Evolutionary conservation across 768 basidiomycete genomes (phyloP), one percentile per base, ranked within the genome.

Genomic region (Amanita polypyramis): DNA sequence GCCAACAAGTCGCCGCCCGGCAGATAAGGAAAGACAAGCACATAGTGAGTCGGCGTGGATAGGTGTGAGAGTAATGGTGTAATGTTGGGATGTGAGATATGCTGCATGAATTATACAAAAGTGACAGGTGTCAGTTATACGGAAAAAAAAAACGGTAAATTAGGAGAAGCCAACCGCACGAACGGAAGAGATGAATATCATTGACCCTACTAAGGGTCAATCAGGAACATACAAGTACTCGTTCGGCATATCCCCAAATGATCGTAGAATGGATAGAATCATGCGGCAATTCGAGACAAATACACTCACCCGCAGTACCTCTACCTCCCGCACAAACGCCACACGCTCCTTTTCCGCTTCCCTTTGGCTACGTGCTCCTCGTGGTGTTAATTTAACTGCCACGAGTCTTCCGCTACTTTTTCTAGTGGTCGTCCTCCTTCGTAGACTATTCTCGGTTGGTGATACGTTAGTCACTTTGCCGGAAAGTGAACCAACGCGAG

Each of bases 1-100:
- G 82, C 78, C 51, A 93, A 79, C 11, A 93, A 72, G 62, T 95
- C 91, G 2, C 90, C 90, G 5, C 90, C 90, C 0, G 72, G 66
- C 2, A 89, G 62, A 56, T 80, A 79, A 20, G 88, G 87, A 4
- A 95, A 70, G 1, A 89, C 82, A 40, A 93, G 75, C 50, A 85
- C 77, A 60, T 92, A 85, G 58, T 87, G 80, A 0, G 79, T 71
- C 3, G 75, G 67, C 0, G 85, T 85, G 9, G 83, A 77, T 60
- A 92, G 79, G 47, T 81, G 78, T 25, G 79, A 72, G 6, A 86
- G 70, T 47, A 83, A 76, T 0, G 80, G 74, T 0, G 88, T 80
- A 54, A 93, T 85, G 36, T 80, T 80, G 0, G 87, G 86, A 59
- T 91, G 89, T 4, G 80, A 80, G 50, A 91, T 81, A 57, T 86